Conservation (phyloP, 495 filamentous ascomycete species). For the Tuber calosporum region DNA sequence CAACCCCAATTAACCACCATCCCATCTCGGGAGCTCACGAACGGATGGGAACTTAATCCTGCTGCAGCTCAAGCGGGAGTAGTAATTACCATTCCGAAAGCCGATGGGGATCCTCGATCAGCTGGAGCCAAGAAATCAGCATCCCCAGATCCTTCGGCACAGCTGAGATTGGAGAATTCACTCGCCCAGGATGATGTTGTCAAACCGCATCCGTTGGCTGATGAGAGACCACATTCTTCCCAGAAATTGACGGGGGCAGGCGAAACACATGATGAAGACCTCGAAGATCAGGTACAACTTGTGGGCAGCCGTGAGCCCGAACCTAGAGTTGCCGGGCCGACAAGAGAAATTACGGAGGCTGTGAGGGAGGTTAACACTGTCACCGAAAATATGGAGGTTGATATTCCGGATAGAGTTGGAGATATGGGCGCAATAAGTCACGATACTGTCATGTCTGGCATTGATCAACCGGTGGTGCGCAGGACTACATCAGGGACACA, state of each 20-base stretch:
- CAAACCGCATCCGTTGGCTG: not conserved
- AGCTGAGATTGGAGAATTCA: constrained; percentile 38
- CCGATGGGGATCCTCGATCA: constrained; percentile 15
- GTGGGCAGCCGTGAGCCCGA: constrained; percentile 34
- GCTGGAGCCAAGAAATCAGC: constrained; percentile 14
- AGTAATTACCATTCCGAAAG: not conserved
- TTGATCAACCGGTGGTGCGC: not conserved
- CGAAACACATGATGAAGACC: constrained; percentile 31
- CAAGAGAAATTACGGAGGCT: constrained; percentile 4
- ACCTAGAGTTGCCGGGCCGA: constrained; percentile 3
- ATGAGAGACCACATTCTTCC: not conserved
- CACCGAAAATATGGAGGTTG: not conserved
- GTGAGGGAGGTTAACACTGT: constrained; percentile 9
- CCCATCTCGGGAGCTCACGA: constrained; percentile 16
- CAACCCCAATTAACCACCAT: constrained; percentile 12
- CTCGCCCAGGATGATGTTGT: constrained; percentile 18
- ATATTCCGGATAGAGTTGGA: not conserved
- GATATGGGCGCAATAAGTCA: not conserved
- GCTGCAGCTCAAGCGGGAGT: constrained; percentile 11
- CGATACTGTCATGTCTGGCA: not conserved
- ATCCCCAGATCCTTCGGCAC: constrained; percentile 40
- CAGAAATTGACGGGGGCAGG: not conserved
- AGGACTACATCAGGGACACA: not conserved
- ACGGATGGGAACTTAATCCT: not conserved
- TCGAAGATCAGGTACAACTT: constrained; percentile 38